phyloP scores from a whole-genome alignment of 164 flowering plant species.

The Berberis vulgaris region DNA sequence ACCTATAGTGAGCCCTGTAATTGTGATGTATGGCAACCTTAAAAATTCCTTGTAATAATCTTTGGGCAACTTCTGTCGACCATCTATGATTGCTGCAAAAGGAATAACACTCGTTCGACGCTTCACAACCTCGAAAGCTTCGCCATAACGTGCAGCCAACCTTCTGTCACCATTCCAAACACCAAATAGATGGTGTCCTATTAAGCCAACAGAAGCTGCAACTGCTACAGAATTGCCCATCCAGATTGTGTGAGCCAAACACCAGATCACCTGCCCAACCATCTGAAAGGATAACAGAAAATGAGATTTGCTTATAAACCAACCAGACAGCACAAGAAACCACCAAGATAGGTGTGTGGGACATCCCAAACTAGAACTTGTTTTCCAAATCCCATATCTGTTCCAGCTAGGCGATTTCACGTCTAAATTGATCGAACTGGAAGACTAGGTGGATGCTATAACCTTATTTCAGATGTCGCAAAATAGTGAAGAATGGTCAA shows the following conservation, averaged over 20 bases:
- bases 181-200: conserved; percentile 91
- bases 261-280: conserved; percentile 98
- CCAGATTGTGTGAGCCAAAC: conserved; percentile 91
- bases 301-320: not conserved
- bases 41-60: conserved; percentile 80
- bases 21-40: conserved; percentile 61
- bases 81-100: conserved; percentile 89
- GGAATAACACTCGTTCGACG: conserved; percentile 78
- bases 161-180: conserved; percentile 97
- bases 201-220: conserved; percentile 88
- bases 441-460: too few relatives aligned
- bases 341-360: too few relatives aligned
- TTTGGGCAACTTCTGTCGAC: conserved; percentile 81
- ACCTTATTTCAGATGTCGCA: too few relatives aligned
- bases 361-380: too few relatives aligned
- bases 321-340: too few relatives aligned
- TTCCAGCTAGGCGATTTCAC: too few relatives aligned
- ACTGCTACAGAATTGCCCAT: conserved; percentile 83
- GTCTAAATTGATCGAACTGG: too few relatives aligned
- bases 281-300: conserved; percentile 29
- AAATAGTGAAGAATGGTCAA: too few relatives aligned
- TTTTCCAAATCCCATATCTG: too few relatives aligned
- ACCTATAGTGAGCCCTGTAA: conserved; percentile 66
- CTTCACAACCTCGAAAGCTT: conserved; percentile 70
- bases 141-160: conserved; percentile 59